Evolutionary conservation across 2,329 filamentous ascomycete species (phyloP), one percentile per base, ranked within the genome.

Genomic region (Aspergillus japonicus): DNA sequence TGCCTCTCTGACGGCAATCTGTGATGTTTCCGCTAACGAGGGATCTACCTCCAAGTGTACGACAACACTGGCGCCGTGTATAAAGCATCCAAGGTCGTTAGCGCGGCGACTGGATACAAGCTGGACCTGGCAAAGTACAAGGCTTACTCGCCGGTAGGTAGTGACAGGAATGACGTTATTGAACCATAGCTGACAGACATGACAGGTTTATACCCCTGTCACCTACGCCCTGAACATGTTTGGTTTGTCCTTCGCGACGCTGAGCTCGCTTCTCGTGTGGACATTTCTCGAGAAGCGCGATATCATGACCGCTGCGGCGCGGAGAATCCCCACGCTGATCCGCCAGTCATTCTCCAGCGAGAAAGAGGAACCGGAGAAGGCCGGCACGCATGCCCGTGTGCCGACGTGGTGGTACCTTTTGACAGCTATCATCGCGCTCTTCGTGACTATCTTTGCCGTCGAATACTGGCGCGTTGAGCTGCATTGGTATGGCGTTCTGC

Each of bases 1-100:
- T 42, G 2, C 19, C 21, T n/a, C 14, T 21, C 16, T 1, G 3
- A 29, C 24, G 19, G 12, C 14, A 2, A 2, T 2, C 5, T 29
- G 8, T 21, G 4, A 2, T 8, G 1, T 47, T 12, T 16, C 12
- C 48, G 19, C 53, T 55, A 35, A 55, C 8, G 5, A 2, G 16
- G 14, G 21, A 1, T 3, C 7, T 29, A 42, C 44, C 4, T 42
- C 21, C 12, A 56, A 56, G 88, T 85, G 4, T 90, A 89, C 67
- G 89, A 91, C 73, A 90, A 90, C 65, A 88, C 83, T 0, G 87
- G 87, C 4, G 70, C 73, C 1, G 66, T 66, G 1, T 91, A 90
- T 72, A 85, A 91, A 66, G 87, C 87, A 1, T 78, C 78, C 6
- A 82, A 83, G 16, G 82, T 91, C 44, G 76, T 90, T 2, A 86